Conservation (phyloP, 305 asterid genomes). For the Solanum hybrid region DNA sequence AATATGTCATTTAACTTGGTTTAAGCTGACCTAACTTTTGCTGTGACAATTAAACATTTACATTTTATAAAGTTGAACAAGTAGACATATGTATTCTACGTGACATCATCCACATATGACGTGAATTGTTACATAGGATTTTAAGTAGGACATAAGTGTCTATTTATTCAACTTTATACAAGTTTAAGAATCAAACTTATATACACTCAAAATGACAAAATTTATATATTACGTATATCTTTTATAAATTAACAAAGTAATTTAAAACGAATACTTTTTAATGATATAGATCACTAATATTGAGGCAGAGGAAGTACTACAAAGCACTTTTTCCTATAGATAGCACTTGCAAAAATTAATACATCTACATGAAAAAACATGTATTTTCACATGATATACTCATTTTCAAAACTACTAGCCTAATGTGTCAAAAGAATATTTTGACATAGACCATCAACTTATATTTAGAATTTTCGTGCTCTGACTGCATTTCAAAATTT, state of each 20-base stretch:
- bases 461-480: background rate
- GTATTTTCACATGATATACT: background rate
- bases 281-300: background rate
- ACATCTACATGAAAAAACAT: background rate
- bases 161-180: no score
- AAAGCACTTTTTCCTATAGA: background rate
- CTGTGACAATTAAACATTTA: background rate
- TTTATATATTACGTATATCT: background rate
- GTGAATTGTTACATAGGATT: no score
- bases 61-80: no score
- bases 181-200: no score
- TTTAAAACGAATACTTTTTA: background rate
- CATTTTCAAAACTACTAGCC: background rate
- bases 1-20: no score
- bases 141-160: rapidly evolving
- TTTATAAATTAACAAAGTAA: background rate
- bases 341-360: background rate
- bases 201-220: background rate
- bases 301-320: background rate
- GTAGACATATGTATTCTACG: no score
- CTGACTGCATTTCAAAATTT: background rate
- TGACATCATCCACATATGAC: background rate
- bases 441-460: background rate
- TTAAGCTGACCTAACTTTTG: background rate
- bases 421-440: background rate